Evolutionary conservation across 371 early-diverging fungal genomes (phyloP).

Genomic region (Rhizomucor miehei): DNA sequence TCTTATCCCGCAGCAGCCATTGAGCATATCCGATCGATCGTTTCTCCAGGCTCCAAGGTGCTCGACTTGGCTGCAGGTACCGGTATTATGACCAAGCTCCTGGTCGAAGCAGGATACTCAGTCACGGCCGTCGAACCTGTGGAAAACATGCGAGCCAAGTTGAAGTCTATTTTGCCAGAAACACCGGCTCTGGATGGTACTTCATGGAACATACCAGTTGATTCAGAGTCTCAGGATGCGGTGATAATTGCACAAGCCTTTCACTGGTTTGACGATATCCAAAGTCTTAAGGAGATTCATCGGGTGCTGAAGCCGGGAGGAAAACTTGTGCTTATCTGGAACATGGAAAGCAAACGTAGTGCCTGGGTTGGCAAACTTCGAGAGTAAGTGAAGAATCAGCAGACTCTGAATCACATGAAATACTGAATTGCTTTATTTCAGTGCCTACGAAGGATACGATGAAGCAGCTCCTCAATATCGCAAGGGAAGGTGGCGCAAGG

Average conservation of each 20-base stretch:
- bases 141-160: conserved; percentile 38
- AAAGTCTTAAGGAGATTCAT: conserved; percentile 42
- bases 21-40: conserved; percentile 11
- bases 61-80: conserved; percentile 49
- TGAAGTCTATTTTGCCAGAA: conserved; percentile 20
- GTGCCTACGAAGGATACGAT: conserved; percentile 34
- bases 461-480: conserved; percentile 35
- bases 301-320: conserved; percentile 50
- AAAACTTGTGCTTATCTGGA: conserved; percentile 43
- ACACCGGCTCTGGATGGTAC: conserved; percentile 37
- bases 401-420: not conserved
- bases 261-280: conserved; percentile 55
- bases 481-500: conserved; percentile 31
- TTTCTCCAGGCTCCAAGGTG: conserved; percentile 11
- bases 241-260: conserved; percentile 55
- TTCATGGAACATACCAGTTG: conserved; percentile 40
- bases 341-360: conserved; percentile 41
- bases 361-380: conserved; percentile 36
- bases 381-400: conserved; percentile 17
- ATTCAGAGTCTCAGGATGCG: conserved; percentile 34
- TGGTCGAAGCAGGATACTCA: conserved; percentile 17
- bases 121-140: conserved; percentile 51
- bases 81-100: conserved; percentile 39
- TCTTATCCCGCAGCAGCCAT: conserved; percentile 30
- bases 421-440: conserved; percentile 5